These are phyloP conservation scores for Aspergillus unguis DNA, from an alignment of 2,329 filamentous ascomycete species.

Conservation along the genomic window DNA sequence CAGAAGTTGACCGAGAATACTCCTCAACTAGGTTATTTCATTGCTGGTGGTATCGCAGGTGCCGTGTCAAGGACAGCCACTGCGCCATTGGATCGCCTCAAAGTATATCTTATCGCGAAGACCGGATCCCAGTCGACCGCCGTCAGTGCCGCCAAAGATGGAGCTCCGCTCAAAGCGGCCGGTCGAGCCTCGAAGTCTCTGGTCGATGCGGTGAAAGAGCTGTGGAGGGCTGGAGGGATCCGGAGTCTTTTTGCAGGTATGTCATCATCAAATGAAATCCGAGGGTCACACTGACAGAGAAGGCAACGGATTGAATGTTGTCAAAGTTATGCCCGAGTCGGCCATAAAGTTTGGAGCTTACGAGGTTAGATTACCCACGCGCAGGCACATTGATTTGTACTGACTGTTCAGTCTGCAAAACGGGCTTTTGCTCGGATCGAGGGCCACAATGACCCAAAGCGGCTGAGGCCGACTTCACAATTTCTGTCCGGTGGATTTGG, in stretches of 20 bases:
- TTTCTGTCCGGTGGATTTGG: slow-evolving; percentile 88
- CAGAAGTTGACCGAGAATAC: slow-evolving; percentile 46
- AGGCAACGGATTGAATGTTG: slow-evolving; percentile 94
- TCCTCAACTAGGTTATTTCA: slow-evolving; percentile 77
- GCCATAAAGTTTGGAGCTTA: slow-evolving; percentile 98
- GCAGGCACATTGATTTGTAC: background rate
- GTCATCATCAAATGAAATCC: slow-evolving; percentile 26
- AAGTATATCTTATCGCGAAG: slow-evolving; percentile 95
- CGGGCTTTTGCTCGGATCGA: slow-evolving; percentile 79
- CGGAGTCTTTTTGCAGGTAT: slow-evolving; percentile 89
- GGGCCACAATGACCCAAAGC: slow-evolving; percentile 76
- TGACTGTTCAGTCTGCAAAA: slow-evolving; percentile 66
- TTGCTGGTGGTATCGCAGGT: slow-evolving; percentile 91
- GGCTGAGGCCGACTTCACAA: slow-evolving; percentile 78
- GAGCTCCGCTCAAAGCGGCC: slow-evolving; percentile 62
- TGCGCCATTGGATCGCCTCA: slow-evolving; percentile 91
- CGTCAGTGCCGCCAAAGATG: slow-evolving; percentile 65
- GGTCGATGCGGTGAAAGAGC: slow-evolving; percentile 66
- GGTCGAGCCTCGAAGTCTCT: slow-evolving; percentile 68
- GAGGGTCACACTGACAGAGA: slow-evolving; percentile 20
- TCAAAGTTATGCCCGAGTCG: slow-evolving; percentile 98
- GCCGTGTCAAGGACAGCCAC: slow-evolving; percentile 93
- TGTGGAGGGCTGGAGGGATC: slow-evolving; percentile 83
- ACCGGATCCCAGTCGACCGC: slow-evolving; percentile 62
- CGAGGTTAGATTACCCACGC: slow-evolving; percentile 54